Base-by-base conservation (phyloP, 2,329 filamentous ascomycete species). In the Akanthomyces muscarius region DNA sequence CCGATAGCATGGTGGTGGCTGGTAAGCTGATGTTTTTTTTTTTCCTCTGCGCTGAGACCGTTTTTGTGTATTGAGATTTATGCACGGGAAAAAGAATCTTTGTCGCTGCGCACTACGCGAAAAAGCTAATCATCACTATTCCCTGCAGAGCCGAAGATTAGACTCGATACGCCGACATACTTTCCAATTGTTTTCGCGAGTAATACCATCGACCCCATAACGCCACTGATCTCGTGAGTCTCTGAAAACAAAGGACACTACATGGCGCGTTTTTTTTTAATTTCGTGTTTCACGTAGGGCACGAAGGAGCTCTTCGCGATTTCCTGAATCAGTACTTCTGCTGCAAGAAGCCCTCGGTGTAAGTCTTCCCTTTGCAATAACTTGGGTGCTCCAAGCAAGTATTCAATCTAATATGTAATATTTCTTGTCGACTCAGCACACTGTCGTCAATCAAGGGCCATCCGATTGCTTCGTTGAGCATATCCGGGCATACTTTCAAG, bases 171-270 rank as follows among this genome's bases (percentile, higher is more conserved):
- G 33, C 33, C 33, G 4, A 47, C 44, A 10, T 47, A 47, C 7
- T 77, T 75, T 62, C 76, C 76, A 14, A 69, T 78, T 38, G 68
- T 78, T 7, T 76, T 78, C 63, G 50, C 75, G 36, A 75, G 75
- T 55, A 78, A 76, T 36, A 77, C 73, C 4, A 66, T 71, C 42
- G 76, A 78, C 62, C 73, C 74, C 14, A 66, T 78, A n/a, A 74
- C 76, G 7, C 75, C 75, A 13, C 64, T 77, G 65, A 71, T 58
- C 5, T 36, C 33, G 33, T 36, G 8, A 36, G 33, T 36, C 8
- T 36, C 8, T 36, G 8, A 36, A 7, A 36, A 36, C 8, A 36
- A 36, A 36, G 8, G 5, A 36, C 23, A n/a, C 8, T 21, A 23
- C n/a, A 21, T 47, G 18, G 7, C 23, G 10, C 8, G 13, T 47